phyloP scores from a whole-genome alignment of 441 rosid genomes.

The Dalechampia spathulata region DNA sequence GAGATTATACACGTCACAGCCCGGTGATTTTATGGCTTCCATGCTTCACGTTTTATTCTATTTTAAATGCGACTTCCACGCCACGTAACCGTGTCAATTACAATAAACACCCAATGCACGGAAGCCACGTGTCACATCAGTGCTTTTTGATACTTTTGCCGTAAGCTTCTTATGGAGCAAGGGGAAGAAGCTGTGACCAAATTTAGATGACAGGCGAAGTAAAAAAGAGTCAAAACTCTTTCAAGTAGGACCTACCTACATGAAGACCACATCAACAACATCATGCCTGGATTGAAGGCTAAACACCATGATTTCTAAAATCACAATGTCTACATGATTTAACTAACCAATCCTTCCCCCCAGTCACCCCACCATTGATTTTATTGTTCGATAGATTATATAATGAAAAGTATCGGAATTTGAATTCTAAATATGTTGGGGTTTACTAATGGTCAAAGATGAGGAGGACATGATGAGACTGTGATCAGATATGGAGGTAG shows the following conservation, averaged over 20 bases:
- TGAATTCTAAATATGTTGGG: no score
- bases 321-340: constrained; percentile 3
- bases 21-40: not conserved
- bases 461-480: no score
- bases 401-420: no score
- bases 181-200: constrained; percentile 1
- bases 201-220: constrained; percentile 6
- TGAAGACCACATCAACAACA: not conserved
- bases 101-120: not conserved
- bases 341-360: not conserved
- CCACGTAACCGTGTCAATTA: not conserved
- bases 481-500: no score
- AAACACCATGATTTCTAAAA: not conserved
- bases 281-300: constrained; percentile 9
- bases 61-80: no score
- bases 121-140: constrained; percentile 1
- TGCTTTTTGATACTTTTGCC: not conserved
- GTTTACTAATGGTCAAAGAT: no score
- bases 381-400: not conserved
- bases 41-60: constrained; percentile 6
- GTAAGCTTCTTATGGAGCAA: not conserved
- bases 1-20: not conserved
- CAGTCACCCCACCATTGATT: not conserved
- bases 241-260: constrained; percentile 20
- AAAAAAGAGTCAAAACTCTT: not conserved